Base-by-base conservation (phyloP, 23 red algal species). In the Gracilariopsis chorda region DNA sequence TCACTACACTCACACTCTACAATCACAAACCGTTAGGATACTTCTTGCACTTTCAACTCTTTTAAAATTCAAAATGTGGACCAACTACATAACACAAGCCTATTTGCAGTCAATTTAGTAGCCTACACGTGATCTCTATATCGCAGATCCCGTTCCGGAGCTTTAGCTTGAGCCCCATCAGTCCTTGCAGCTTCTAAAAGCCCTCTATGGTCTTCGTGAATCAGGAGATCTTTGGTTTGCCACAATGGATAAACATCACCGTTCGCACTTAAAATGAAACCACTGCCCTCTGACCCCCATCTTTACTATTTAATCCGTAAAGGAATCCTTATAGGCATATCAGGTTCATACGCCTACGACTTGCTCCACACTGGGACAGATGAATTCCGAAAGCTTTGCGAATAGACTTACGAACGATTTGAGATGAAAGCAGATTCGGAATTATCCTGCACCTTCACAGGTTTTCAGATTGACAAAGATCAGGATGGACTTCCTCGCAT, bases 61-160 rank as follows among this genome's bases (percentile, higher is more conserved):
- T 30, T 67, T 67, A 34, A 39, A 68, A 32, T 84, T 84, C 24
- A 57, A 84, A 20, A 57, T 84, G 19, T 84, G 80, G 80, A 84
- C 80, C n/a, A 49, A 51, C 27, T 51, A 84, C 67, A 57, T 84
- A 16, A 24, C 9, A 24, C 25, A 84, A 64, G 56, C 80, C 20
- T 84, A 81, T 62, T 47, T 60, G 14, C 63, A 70, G 27, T 70
- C 14, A 13, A 25, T 14, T 14, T 13, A 24, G 28, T 14, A 13
- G 14, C 63, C 27, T 13, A 14, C 13, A 14, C 63, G 63, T 25
- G 63, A 70, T 33, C 13, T 70, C 28, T 70, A 24, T 25, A 19
- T 70, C 27, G 27, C 17, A 25, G 27, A 19, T 19, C 14, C 29
- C 29, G 20, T 24, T 17, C 28, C 63, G 20, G 63, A 70, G 63